Base-by-base conservation (phyloP, 345 rosid genomes). In the Bruguiera gymnorhiza region DNA sequence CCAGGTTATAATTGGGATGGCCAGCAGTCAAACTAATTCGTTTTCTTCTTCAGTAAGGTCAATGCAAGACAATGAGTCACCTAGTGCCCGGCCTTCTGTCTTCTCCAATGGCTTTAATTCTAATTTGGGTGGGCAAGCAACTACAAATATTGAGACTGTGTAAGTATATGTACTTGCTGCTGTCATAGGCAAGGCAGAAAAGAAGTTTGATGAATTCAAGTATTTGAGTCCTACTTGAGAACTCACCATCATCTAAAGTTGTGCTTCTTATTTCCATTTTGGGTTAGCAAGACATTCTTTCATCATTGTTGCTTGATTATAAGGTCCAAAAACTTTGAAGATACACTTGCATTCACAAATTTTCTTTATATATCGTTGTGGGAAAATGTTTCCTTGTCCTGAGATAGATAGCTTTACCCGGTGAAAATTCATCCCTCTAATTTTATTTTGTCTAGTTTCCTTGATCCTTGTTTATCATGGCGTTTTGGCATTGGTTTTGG, bases 161-260 rank as follows among this genome's bases (percentile, higher is more conserved):
- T 83, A 81, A 71, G 87, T 76, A 63, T 62, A 26, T 69, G 21
- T 15, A 36, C n/a, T 51, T 27, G 56, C 43, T 69, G 8, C 23
- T 6, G 23, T 63, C 8, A 43, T 65, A 60, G 56, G 54, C 48
- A 23, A 9, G 58, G 36, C 32, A 43, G 43, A 59, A 68, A 66
- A 29, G 57, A 55, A 30, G n/a, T 13, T 6, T 65, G 50, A 43
- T 6, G 29, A 36, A 4, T 23, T 20, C 21, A 10, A 56, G 60
- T 48, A 60, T 66, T 52, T 23, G 8, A 69, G 70, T 48, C 31
- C 32, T 29, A 63, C 5, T 36, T 21, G 10, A 24, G 20, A 56
- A 60, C 9, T 10, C 16, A 36, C 11, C 9, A 32, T 20, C 6
- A 18, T 39, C n/a, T 24, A 9, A 68, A 0, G 46, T 27, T 57